Evolutionary conservation across 2,329 filamentous ascomycete species (phyloP).

Genomic region (Aspergillus sp.): DNA sequence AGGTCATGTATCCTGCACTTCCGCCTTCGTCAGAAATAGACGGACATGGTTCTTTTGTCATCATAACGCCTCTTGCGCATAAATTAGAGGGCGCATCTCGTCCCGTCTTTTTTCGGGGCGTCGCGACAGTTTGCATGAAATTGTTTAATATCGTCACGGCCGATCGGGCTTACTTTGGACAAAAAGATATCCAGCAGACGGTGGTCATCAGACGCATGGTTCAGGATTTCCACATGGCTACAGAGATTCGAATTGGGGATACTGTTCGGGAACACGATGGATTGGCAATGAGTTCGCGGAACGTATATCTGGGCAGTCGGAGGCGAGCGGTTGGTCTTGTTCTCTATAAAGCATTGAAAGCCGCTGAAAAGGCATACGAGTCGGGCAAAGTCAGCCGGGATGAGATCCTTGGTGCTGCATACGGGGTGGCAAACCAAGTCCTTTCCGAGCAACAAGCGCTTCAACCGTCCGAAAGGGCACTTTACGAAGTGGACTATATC

Average conservation of each 20-base stretch:
- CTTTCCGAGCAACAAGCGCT: constrained; percentile 56
- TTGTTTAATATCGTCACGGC: constrained; percentile 75
- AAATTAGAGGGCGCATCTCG: constrained; percentile 76
- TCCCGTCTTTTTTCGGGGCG: constrained; percentile 92
- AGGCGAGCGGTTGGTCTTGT: constrained; percentile 65
- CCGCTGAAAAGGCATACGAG: constrained; percentile 61
- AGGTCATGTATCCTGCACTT: constrained; percentile 80
- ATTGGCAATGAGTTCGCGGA: constrained; percentile 82
- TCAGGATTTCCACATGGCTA: constrained; percentile 73
- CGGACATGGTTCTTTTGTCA: constrained; percentile 81
- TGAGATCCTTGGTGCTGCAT: constrained; percentile 65
- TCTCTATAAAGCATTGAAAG: constrained; percentile 59
- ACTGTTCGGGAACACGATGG: constrained; percentile 74
- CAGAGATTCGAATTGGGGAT: constrained; percentile 61
- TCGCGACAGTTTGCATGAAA: constrained; percentile 94
- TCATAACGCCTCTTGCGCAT: constrained; percentile 73
- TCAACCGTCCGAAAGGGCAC: constrained; percentile 52
- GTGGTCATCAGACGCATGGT: constrained; percentile 83
- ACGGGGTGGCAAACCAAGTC: constrained; percentile 48
- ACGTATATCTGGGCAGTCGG: constrained; percentile 78
- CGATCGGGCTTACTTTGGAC: constrained; percentile 82
- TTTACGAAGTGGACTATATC: constrained; percentile 84
- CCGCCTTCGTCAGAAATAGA: constrained; percentile 63
- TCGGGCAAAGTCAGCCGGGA: constrained; percentile 48
- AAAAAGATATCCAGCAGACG: constrained; percentile 96